These are phyloP conservation scores for Madurella mycetomatis DNA, from an alignment of 2,329 filamentous ascomycete species.

Conservation along the genomic window DNA sequence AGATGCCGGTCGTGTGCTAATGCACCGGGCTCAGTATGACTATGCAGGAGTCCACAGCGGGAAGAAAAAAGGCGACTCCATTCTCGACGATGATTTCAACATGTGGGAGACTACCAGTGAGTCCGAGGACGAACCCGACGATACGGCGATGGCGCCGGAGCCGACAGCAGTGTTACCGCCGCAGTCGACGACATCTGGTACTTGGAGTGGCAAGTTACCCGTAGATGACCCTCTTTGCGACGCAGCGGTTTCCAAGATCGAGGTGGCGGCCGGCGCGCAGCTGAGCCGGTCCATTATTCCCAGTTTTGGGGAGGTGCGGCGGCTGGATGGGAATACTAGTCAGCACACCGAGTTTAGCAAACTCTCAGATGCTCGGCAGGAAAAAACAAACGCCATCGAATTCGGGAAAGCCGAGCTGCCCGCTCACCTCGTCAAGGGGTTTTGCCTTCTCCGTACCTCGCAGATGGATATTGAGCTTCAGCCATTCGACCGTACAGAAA, in stretches of 20 bases:
- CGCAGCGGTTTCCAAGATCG: background rate
- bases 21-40: background rate
- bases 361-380: background rate
- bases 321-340: background rate
- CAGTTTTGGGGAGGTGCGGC: conserved; percentile 14
- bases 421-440: conserved; percentile 17
- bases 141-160: background rate
- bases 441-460: conserved; percentile 44
- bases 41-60: background rate
- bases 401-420: conserved; percentile 8
- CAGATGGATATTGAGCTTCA: conserved; percentile 47
- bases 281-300: conserved; percentile 21
- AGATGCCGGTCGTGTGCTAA: background rate
- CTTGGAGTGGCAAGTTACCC: background rate
- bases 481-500: conserved; percentile 28
- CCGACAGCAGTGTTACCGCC: background rate
- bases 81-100: conserved; percentile 1
- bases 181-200: background rate
- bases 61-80: background rate
- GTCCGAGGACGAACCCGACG: background rate
- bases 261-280: conserved; percentile 12
- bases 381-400: background rate
- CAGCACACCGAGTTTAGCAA: conserved; percentile 2
- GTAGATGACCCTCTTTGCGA: background rate
- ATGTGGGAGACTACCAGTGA: conserved; percentile 3